Percentiles rank a stretch among this genome's conserved stretches.
phyloP scores from a whole-genome alignment of 2,329 filamentous ascomycete genomes.

The Arachnopeziza araneosa region DNA sequence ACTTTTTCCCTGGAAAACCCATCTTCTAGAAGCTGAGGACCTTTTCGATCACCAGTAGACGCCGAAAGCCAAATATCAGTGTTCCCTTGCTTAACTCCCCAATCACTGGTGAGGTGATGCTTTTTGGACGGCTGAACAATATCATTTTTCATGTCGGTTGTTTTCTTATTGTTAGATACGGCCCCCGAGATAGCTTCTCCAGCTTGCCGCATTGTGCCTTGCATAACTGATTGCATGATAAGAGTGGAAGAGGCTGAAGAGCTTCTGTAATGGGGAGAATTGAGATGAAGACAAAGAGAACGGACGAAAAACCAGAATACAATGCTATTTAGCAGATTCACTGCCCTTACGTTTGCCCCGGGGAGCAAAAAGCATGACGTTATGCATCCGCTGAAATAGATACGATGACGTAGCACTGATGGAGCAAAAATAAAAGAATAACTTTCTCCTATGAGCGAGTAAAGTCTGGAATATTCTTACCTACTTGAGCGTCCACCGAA shows the following conservation, averaged over 20 bases:
- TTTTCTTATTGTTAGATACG: constrained; percentile 26
- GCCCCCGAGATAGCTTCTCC: constrained; percentile 11
- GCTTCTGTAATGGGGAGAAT: background rate
- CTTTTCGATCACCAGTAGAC: constrained; percentile 54
- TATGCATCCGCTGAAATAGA: background rate
- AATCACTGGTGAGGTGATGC: constrained; percentile 67
- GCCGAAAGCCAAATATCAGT: constrained; percentile 75
- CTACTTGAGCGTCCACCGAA: background rate
- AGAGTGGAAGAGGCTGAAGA: background rate
- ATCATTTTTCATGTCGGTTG: constrained; percentile 30
- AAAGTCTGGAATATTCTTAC: background rate
- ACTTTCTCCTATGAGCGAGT: background rate
- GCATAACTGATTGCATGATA: background rate
- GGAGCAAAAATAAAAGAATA: background rate
- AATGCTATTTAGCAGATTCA: background rate
- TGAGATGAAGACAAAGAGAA: background rate
- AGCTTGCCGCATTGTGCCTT: background rate
- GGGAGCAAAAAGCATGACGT: background rate
- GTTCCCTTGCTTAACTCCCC: constrained; percentile 65
- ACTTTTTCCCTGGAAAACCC: constrained; percentile 69
- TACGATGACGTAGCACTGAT: background rate
- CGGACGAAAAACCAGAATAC: background rate
- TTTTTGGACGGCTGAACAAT: constrained; percentile 54
- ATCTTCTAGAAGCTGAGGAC: constrained; percentile 67
- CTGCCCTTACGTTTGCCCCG: background rate